These are phyloP conservation scores for Ogataea minuta DNA, from an alignment of 805 yeast genomes.

Conservation along the genomic window DNA sequence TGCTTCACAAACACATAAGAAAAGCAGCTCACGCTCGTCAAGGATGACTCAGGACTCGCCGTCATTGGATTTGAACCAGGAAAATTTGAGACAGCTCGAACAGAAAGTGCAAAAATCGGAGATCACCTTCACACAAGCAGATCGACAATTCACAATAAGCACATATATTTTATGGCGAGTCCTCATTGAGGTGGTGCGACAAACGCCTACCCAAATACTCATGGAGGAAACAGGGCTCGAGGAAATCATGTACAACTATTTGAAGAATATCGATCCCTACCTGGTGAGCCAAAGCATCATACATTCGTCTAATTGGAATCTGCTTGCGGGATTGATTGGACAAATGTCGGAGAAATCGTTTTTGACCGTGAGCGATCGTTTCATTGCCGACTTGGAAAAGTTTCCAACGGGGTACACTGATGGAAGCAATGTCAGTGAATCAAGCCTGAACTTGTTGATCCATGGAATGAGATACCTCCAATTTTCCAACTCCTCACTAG, in stretches of 20 bases:
- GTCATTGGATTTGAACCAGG: conserved; percentile 10
- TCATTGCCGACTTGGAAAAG: conserved; percentile 88
- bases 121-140: conserved; percentile 77
- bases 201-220: conserved; percentile 68
- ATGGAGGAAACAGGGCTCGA: conserved; percentile 84
- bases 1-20: conserved; percentile 21
- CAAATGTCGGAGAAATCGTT: conserved; percentile 85
- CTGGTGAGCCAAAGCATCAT: conserved; percentile 65
- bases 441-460: conserved; percentile 68
- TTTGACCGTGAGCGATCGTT: conserved; percentile 85
- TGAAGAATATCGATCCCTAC: conserved; percentile 82
- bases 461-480: conserved; percentile 89
- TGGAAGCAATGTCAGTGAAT: conserved; percentile 31
- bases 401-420: conserved; percentile 53
- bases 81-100: conserved; percentile 22
- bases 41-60: conserved; percentile 15
- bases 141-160: conserved; percentile 79
- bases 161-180: conserved; percentile 90
- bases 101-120: conserved; percentile 42
- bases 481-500: conserved; percentile 81
- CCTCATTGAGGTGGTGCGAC: conserved; percentile 86
- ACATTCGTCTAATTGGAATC: conserved; percentile 89
- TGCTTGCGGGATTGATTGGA: conserved; percentile 85
- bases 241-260: conserved; percentile 88
- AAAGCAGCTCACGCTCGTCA: conserved; percentile 25